Conservation (phyloP, 73 alveolate genomes). For the Paramecium tetraurelia region DNA sequence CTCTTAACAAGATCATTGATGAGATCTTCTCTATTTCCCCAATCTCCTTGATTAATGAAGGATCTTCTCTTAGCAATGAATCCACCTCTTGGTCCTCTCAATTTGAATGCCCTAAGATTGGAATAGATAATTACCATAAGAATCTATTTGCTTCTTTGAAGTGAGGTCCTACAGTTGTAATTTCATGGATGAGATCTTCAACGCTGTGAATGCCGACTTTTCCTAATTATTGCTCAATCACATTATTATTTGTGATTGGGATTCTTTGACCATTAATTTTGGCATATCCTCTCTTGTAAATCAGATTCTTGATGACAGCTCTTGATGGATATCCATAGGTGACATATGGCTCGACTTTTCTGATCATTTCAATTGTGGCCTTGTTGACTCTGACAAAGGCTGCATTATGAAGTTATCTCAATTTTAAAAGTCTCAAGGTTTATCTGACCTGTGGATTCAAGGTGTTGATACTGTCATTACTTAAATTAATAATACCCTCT, state of each 20-base stretch:
- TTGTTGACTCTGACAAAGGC: slow-evolving; percentile 90
- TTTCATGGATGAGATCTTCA: slow-evolving; percentile 80
- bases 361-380: slow-evolving; percentile 93
- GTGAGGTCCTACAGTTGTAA: slow-evolving; percentile 90
- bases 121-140: slow-evolving; percentile 70
- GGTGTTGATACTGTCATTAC: slow-evolving; percentile 72
- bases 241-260: slow-evolving; percentile 90
- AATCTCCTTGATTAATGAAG: slow-evolving; percentile 86
- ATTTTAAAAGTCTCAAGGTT: slow-evolving; percentile 86
- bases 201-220: slow-evolving; percentile 91
- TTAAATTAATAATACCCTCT: slow-evolving; percentile 69
- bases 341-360: slow-evolving; percentile 86
- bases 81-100: slow-evolving; percentile 79
- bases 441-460: slow-evolving; percentile 83
- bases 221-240: slow-evolving; percentile 80
- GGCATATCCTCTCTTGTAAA: slow-evolving; percentile 96
- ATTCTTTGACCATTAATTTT: slow-evolving; percentile 74
- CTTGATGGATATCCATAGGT: slow-evolving; percentile 91
- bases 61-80: slow-evolving; percentile 86
- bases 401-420: slow-evolving; percentile 92
- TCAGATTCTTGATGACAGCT: slow-evolving; percentile 77
- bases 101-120: slow-evolving; percentile 73
- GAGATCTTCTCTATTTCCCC: slow-evolving; percentile 96
- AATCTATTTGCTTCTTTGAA: slow-evolving; percentile 95
- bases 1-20: slow-evolving; percentile 88